phyloP scores from a whole-genome alignment of 164 flowering plant genomes.

The Taxillus chinensis region DNA sequence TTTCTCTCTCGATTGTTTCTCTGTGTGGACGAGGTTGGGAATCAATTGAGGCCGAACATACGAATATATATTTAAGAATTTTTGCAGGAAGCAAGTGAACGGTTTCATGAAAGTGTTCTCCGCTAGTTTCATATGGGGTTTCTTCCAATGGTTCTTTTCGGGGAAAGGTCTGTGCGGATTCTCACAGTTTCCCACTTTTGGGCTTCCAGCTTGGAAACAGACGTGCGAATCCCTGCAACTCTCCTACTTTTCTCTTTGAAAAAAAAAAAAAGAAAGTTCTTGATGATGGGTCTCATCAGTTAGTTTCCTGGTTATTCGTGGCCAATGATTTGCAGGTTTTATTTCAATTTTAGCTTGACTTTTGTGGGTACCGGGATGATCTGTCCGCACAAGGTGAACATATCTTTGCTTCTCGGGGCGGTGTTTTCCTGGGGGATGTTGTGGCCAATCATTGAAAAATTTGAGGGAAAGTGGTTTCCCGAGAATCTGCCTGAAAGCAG shows the following conservation, averaged over 20 bases:
- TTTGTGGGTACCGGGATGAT: slow-evolving; percentile 65
- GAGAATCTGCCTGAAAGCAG: slow-evolving; percentile 25
- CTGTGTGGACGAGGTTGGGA: too few relatives aligned
- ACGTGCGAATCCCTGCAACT: slow-evolving; percentile 21
- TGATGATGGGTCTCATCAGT: too few relatives aligned
- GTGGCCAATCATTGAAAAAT: slow-evolving; percentile 45
- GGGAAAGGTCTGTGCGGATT: slow-evolving; percentile 46
- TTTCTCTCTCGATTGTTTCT: too few relatives aligned
- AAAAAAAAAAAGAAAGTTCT: not conserved
- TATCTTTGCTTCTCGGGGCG: slow-evolving; percentile 56
- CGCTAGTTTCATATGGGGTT: slow-evolving; percentile 50
- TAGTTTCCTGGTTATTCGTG: too few relatives aligned
- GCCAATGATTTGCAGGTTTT: slow-evolving; percentile 29
- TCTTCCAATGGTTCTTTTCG: slow-evolving; percentile 58
- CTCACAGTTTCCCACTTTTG: slow-evolving; percentile 55
- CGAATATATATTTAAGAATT: not conserved
- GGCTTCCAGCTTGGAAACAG: slow-evolving; percentile 43
- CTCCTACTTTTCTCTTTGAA: not conserved
- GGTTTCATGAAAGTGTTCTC: slow-evolving; percentile 48
- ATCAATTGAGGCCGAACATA: too few relatives aligned
- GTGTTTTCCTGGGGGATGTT: slow-evolving; percentile 50
- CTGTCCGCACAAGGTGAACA: slow-evolving; percentile 48
- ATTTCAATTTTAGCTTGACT: slow-evolving; percentile 50
- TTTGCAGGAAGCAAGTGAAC: slow-evolving; percentile 54
- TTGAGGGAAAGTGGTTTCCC: slow-evolving; percentile 50